Evolutionary conservation across 768 basidiomycete species (phyloP).

Genomic region (Strobilomyces dryophilus): DNA sequence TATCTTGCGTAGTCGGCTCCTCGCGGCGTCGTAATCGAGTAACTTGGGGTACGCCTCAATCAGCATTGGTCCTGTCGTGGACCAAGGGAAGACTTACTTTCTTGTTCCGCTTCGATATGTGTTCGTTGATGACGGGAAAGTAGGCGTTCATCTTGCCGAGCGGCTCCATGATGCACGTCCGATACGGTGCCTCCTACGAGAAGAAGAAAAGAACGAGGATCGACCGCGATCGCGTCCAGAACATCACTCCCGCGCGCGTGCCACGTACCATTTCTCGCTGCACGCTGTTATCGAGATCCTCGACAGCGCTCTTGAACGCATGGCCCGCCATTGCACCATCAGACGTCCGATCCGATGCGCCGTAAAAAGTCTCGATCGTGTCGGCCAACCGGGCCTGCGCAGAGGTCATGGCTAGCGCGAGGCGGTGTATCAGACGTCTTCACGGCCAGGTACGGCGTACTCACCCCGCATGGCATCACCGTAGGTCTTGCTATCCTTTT

Average conservation of each 20-base stretch:
- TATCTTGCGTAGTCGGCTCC: constrained; percentile 84
- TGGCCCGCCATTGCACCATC: constrained; percentile 97
- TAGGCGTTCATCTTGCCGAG: constrained; percentile 96
- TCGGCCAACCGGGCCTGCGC: constrained; percentile 93
- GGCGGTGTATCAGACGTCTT: not conserved
- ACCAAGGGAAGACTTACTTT: constrained; percentile 54
- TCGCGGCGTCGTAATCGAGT: constrained; percentile 91
- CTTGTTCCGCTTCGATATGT: constrained; percentile 92
- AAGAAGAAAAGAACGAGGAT: not conserved
- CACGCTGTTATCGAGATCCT: constrained; percentile 86
- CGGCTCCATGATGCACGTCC: constrained; percentile 93
- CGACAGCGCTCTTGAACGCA: constrained; percentile 92
- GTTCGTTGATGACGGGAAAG: constrained; percentile 90
- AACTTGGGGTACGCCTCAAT: constrained; percentile 46
- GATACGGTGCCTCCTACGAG: constrained; percentile 83
- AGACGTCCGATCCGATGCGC: constrained; percentile 74
- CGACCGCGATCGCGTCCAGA: constrained; percentile 1
- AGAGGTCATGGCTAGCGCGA: constrained; percentile 75
- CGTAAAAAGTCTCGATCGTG: constrained; percentile 90
- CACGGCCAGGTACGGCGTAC: constrained; percentile 16
- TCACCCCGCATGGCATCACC: constrained; percentile 91
- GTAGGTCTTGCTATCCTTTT: constrained; percentile 94
- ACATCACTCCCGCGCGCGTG: not conserved
- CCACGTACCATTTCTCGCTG: constrained; percentile 77
- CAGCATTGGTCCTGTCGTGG: not conserved